Base-by-base conservation (phyloP, 495 filamentous ascomycete genomes). In the Lasiosphaeria hispida region DNA sequence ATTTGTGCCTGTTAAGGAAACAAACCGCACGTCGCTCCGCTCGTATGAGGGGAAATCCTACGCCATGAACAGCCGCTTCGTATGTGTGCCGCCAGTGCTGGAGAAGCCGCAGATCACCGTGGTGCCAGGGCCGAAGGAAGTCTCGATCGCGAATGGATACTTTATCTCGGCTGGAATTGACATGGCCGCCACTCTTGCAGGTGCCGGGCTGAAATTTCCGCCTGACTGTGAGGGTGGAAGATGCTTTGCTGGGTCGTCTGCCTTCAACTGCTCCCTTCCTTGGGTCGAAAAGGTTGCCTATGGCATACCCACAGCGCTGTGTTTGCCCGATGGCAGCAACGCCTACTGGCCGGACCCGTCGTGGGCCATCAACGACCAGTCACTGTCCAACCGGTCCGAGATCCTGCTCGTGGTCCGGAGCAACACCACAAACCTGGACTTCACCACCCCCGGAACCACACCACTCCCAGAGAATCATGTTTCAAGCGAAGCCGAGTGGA, bases 41-140 rank as follows among this genome's bases (percentile, higher is more conserved):
- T 50, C 45, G n/a, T 63, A 59, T 19, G 39, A 10, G 8, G 61
- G 61, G 3, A 53, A 52, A 8, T 56, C 34, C 1, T 59, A 59
- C 35, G 56, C 38, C 15, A 40, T 57, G 14, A 57, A 52, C 23
- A 52, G 55, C 15, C 41, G 61, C 15, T 54, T 63, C 23, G 56
- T 58, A 1, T 63, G 61, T 47, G 45, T 42, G 7, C 41, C 40
- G 17, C 61, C 61, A 7, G 39, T 41, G 11, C 39, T 41, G 7
- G 39, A 41, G 14, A 11, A 41, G 11, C 39, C 14, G 39, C 11
- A 41, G 2, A 11, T 41, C 39, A 41, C 14, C 11, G 2, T 41
- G 4, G 14, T 15, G 14, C 39, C 39, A 41, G 39, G 39, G 10
- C 11, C 39, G 4, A 11, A 41, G 39, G 14, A 11, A 15, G 39